Conservation (phyloP, 1,284 basidiomycete genomes). For the Pisolithus thermaeus region DNA sequence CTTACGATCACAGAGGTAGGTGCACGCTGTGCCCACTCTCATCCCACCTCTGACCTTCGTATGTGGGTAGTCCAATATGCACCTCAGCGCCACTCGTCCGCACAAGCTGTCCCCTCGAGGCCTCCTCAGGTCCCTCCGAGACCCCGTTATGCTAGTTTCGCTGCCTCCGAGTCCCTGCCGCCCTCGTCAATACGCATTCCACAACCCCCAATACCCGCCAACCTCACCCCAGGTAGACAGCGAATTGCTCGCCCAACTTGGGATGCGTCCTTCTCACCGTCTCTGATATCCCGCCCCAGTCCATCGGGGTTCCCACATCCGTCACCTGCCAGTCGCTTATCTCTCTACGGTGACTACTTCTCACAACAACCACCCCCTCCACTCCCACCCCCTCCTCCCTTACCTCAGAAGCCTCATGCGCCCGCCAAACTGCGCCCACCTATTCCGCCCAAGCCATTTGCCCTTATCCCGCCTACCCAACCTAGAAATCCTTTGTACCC, state of each 20-base stretch:
- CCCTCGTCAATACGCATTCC: background rate
- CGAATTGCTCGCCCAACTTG: constrained; percentile 14
- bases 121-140: constrained; percentile 6
- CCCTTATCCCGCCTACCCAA: constrained; percentile 12
- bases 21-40: background rate
- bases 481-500: constrained; percentile 29
- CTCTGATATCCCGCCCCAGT: constrained; percentile 6
- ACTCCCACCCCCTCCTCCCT: constrained; percentile 28
- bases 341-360: constrained; percentile 28
- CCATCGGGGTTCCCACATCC: constrained; percentile 4
- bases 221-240: constrained; percentile 22
- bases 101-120: background rate
- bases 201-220: constrained; percentile 17
- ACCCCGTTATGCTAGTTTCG: constrained; percentile 17
- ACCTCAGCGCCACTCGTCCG: constrained; percentile 18
- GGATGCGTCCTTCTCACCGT: constrained; percentile 17
- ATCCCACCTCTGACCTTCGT: constrained; percentile 1
- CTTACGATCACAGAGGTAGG: constrained; percentile 28
- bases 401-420: constrained; percentile 23
- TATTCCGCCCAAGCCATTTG: constrained; percentile 27
- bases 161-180: constrained; percentile 5
- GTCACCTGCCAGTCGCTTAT: constrained; percentile 11
- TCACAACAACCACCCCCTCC: constrained; percentile 12
- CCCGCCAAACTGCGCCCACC: constrained; percentile 22
- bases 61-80: constrained; percentile 13